Evolutionary conservation across 192 early-diverging fungal genomes (phyloP), one percentile per base, ranked within the genome.

Genomic region (Podila horticola): DNA sequence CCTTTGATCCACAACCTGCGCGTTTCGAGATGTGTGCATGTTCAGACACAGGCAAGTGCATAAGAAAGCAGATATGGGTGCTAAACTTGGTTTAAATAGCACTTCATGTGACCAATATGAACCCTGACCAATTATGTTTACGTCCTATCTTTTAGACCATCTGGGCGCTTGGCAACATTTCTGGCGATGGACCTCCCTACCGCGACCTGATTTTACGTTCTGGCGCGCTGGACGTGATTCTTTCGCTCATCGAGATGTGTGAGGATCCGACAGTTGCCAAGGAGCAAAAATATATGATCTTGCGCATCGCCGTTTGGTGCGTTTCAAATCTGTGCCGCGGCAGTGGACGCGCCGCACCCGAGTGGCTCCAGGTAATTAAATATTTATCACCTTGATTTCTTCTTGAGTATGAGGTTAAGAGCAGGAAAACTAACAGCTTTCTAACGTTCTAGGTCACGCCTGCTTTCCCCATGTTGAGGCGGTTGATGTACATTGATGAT

Each of bases 271-370:
- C 71, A 4, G 71, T 81, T n/a, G 66, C 71, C 2, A 81, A 81
- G 58, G 77, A 81, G 33, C 77, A 81, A 63, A 81, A 73, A 48
- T 81, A 81, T 13, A 81, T 81, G 77, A 81, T 81, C 24, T 31
- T 81, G 57, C 66, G 71, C 48, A 81, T 81, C 52, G 77, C 77
- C 26, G 77, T 81, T 4, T 81, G 77, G 77, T 81, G 77, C n/a
- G 77, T 81, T 7, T 81, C 77, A 0, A 81, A 81, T 34, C 62
- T 81, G 2, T 81, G 77, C 41, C 59, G 77, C 22, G 77, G 77
- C 36, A 81, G 77, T 45, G 77, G 77, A 9, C 65, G 77, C 17
- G 62, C 60, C 60, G 77, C 77, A 20, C 77, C 77, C 30, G 77
- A 81, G 34, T 81, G 77, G 77, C 45, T 81, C 0, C 77, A 81